Evolutionary conservation across 495 filamentous ascomycete species (phyloP).

Genomic region (Oleoguttula mirabilis): DNA sequence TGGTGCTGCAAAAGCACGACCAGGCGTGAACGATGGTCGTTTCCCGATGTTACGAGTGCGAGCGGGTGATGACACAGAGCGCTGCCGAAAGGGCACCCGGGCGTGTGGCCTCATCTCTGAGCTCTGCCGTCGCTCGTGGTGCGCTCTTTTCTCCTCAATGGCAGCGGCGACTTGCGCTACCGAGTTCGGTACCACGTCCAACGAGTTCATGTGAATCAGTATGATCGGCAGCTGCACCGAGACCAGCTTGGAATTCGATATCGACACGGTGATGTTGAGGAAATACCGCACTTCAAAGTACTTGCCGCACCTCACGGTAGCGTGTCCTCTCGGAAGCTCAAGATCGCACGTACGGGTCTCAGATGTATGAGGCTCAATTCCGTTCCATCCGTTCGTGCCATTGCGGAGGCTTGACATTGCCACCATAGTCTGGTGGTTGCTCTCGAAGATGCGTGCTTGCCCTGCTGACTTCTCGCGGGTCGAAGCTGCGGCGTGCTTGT

Average conservation of each 20-base stretch:
- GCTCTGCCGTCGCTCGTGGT: conserved; percentile 9
- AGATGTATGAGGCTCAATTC: conserved; percentile 34
- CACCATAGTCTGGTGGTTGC: conserved; percentile 36
- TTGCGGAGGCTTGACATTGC: conserved; percentile 31
- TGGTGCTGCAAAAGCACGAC: conserved; percentile 32
- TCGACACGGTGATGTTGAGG: conserved; percentile 36
- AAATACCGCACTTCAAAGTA: conserved; percentile 45
- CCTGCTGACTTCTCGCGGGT: conserved; percentile 37
- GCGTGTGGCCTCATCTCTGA: not conserved
- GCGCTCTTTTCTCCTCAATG: conserved; percentile 38
- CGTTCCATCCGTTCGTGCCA: conserved; percentile 33
- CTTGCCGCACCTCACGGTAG: conserved; percentile 37
- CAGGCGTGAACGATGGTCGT: conserved; percentile 27
- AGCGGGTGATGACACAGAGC: conserved; percentile 16
- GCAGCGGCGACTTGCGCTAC: conserved; percentile 43
- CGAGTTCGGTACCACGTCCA: conserved; percentile 49
- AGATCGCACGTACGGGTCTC: conserved; percentile 42
- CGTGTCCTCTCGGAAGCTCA: conserved; percentile 39
- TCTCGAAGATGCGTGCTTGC: conserved; percentile 40
- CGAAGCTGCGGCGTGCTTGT: conserved; percentile 41
- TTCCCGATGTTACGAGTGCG: conserved; percentile 6
- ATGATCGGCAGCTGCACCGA: conserved; percentile 43
- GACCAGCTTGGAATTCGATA: conserved; percentile 36
- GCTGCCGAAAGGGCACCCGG: conserved; percentile 1
- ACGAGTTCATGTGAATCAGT: conserved; percentile 47